Evolutionary conservation across 1,284 basidiomycete genomes (phyloP), one percentile per base, ranked within the genome.

Genomic region (Boletus semigastroideus): DNA sequence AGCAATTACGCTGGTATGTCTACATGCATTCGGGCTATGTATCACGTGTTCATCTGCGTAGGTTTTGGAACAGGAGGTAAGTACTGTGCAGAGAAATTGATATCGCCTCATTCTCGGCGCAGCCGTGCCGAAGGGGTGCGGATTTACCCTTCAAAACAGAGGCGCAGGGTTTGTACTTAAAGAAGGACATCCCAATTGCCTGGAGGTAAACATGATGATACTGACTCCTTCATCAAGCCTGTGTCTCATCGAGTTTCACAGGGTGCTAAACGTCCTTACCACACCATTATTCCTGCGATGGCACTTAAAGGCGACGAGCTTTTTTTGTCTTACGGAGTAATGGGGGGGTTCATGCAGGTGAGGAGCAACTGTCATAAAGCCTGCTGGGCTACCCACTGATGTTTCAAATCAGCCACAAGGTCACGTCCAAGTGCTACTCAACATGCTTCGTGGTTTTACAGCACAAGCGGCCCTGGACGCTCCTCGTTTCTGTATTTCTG

Each of bases 331-430:
- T 96, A 89, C 60, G 94, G 94, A 45, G 93, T 96, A 16, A 96
- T 96, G 94, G 93, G 92, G 51, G 92, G 92, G 3, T 95, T 87
- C 73, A 98, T 96, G 92, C 95, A 97, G 72, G 86, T 82, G 31
- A 62, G 69, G 41, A 25, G 17, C 10, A 17, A 13, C 16, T 27
- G 22, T 16, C 8, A n/a, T n/a, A 16, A n/a, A 19, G 14, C 13
- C 20, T 25, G 31, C 33, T 43, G 27, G 46, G 14, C 38, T 27
- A 11, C 9, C n/a, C 34, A 20, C 42, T 41, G 41, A 53, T 37
- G 27, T 39, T 46, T 39, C 16, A 20, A n/a, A 19, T 22, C 51
- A 90, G 84, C 88, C 90, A 4, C 90, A 94, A 78, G 93, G 94
- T 0, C 94, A 97, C 59, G 79, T 97, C 1, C 95, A 98, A 72